A percentile compares a stretch with the other conserved stretches of the same genome.
phyloP scores from a whole-genome alignment of 2,329 filamentous ascomycete genomes.

The Proliferodiscus dingleyae region DNA sequence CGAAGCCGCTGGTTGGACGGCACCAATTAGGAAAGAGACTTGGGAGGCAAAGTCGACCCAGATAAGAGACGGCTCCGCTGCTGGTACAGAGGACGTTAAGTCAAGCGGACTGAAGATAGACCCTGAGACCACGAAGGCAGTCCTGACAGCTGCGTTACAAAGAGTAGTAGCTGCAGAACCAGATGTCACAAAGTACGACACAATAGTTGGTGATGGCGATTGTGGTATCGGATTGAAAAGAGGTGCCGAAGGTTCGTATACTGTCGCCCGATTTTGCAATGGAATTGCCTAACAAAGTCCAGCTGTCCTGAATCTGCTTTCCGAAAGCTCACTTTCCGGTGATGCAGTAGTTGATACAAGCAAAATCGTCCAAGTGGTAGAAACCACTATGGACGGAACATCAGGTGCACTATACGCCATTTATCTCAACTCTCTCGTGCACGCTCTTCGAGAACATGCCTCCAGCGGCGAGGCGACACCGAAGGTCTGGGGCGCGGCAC shows the following conservation, averaged over 20 bases:
- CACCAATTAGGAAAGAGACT: slow-evolving; percentile 52
- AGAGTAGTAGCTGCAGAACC: slow-evolving; percentile 59
- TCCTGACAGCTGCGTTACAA: slow-evolving; percentile 50
- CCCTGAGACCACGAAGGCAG: slow-evolving; percentile 41
- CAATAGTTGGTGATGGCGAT: slow-evolving; percentile 67
- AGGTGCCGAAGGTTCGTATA: slow-evolving; percentile 51
- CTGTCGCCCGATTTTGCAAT: neutral
- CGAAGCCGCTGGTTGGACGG: slow-evolving; percentile 63
- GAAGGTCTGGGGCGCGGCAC: slow-evolving; percentile 54
- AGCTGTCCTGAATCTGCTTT: slow-evolving; percentile 42
- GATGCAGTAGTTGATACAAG: slow-evolving; percentile 57
- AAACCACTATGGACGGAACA: slow-evolving; percentile 69
- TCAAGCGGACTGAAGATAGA: slow-evolving; percentile 30
- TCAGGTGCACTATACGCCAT: slow-evolving; percentile 74
- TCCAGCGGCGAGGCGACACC: slow-evolving; percentile 35
- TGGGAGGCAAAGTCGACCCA: slow-evolving; percentile 47
- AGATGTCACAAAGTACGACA: slow-evolving; percentile 63
- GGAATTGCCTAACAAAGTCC: slow-evolving; percentile 21
- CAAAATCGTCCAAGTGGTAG: slow-evolving; percentile 58
- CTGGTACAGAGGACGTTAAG: slow-evolving; percentile 30
- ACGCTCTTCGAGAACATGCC: slow-evolving; percentile 35
- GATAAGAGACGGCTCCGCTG: slow-evolving; percentile 24
- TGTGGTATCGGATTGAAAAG: slow-evolving; percentile 66
- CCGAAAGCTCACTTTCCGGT: slow-evolving; percentile 40
- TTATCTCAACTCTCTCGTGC: slow-evolving; percentile 66